Base-by-base conservation (phyloP, 768 basidiomycete genomes). In the Agrocybe praecox region DNA sequence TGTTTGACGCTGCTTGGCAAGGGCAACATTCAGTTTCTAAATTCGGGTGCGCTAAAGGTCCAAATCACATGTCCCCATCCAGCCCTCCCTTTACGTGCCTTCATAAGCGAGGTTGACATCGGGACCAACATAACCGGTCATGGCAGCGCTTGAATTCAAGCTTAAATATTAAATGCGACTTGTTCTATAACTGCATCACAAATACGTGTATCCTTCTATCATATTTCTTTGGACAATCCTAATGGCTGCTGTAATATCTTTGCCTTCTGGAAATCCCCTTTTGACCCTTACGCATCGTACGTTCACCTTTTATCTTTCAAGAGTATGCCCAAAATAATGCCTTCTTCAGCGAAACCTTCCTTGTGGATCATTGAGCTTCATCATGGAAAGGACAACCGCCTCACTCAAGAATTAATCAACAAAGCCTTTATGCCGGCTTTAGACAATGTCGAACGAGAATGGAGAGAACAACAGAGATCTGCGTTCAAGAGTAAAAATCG, bases 281-380 rank as follows among this genome's bases (percentile, higher is more conserved):
- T 59, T 90, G 43, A 90, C 88, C n/a, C 60, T 92, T 21, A 86
- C 85, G 3, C 83, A 85, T 58, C 87, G 89, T 90, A 66, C 48
- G 71, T 65, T 21, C n/a, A 33, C 19, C 15, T 32, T 18, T 22
- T 12, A 23, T 6, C 17, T 5, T 7, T 21, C 19, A 42, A 18
- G 22, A 21, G 10, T 19, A 53, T 24, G 36, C 52, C n/a, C n/a
- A 33, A 46, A 45, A n/a, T 33, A 53, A 26, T 46, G 42, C 17
- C 7, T 9, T 43, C 43, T 12, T 62, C 29, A 91, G 88, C 88
- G 7, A 81, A 82, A 56, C 68, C 80, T 2, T 74, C 75, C 2
- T 60, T 89, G 36, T 94, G 91, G 92, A 75, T 90, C 49, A 82
- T 94, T 56, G 92, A 94, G 67, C 70, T 94, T 52, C 90, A 90